A percentile compares a stretch with the other conserved stretches of the same genome.
Conservation (phyloP, 1,284 basidiomycete genomes). For the Paramarasmius palmivorus region DNA sequence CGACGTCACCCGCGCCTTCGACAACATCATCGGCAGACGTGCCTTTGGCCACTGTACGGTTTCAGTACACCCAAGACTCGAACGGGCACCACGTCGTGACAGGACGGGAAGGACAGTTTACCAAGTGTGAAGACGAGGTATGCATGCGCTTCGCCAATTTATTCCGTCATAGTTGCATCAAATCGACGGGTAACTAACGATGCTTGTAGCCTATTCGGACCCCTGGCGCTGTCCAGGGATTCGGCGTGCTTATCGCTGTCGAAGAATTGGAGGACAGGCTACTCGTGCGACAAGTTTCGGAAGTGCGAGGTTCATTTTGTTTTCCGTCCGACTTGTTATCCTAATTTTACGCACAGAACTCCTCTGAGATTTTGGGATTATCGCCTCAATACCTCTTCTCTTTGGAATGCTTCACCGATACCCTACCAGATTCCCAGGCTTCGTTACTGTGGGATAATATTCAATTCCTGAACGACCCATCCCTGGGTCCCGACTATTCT, state of each 20-base stretch:
- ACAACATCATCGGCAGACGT: slow-evolving; percentile 20
- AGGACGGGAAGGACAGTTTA: slow-evolving; percentile 70
- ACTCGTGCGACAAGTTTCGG: slow-evolving; percentile 79
- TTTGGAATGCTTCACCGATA: slow-evolving; percentile 76
- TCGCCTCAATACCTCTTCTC: slow-evolving; percentile 79
- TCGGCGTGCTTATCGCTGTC: slow-evolving; percentile 80
- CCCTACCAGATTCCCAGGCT: slow-evolving; percentile 70
- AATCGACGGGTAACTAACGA: background rate
- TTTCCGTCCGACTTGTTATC: slow-evolving; percentile 21
- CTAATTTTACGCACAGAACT: slow-evolving; percentile 68
- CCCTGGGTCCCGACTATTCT: background rate
- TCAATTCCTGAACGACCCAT: slow-evolving; percentile 60
- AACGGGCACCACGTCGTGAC: slow-evolving; percentile 76
- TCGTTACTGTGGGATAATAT: slow-evolving; percentile 80
- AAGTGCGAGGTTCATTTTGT: slow-evolving; percentile 45
- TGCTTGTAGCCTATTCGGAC: slow-evolving; percentile 71
- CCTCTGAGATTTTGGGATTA: slow-evolving; percentile 69
- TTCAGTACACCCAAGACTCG: slow-evolving; percentile 68
- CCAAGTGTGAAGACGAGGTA: slow-evolving; percentile 83
- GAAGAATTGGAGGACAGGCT: slow-evolving; percentile 67
- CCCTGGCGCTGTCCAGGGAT: slow-evolving; percentile 85
- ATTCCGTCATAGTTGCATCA: background rate
- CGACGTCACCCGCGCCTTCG: slow-evolving; percentile 5
- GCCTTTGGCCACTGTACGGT: slow-evolving; percentile 59
- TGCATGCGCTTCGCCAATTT: slow-evolving; percentile 14